Percentiles rank a stretch among this genome's conserved stretches.
Evolutionary conservation across 179 eudicot genomes (phyloP).

Genomic region (Corrigiola litoralis): DNA sequence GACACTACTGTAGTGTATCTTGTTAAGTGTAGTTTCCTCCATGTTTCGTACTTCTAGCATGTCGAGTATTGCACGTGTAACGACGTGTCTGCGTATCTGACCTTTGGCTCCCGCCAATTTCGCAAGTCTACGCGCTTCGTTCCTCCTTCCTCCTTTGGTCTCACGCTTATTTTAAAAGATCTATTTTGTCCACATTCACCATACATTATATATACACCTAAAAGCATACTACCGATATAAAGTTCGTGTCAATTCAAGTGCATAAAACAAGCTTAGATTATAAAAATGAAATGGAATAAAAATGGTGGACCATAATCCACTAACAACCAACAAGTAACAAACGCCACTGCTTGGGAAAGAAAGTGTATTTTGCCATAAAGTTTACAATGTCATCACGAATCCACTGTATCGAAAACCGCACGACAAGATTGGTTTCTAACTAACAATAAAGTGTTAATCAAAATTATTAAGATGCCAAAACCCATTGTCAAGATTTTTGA

Average conservation of each 20-base stretch:
- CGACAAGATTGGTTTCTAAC: slow-evolving; percentile 24
- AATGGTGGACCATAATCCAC: slow-evolving; percentile 12
- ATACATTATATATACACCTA: too few relatives aligned
- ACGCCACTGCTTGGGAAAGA: slow-evolving; percentile 3
- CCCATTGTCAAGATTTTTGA: slow-evolving; percentile 3
- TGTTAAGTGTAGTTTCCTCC: slow-evolving; percentile 2
- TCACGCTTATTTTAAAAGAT: slow-evolving; percentile 15
- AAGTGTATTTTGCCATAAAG: not conserved
- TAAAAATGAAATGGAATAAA: not conserved
- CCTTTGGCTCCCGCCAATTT: slow-evolving; percentile 12
- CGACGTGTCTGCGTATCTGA: slow-evolving; percentile 7
- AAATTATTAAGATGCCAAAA: slow-evolving; percentile 11
- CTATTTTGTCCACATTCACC: slow-evolving; percentile 28
- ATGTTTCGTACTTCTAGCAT: slow-evolving; percentile 8
- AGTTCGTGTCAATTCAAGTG: not conserved
- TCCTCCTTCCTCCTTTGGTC: not conserved
- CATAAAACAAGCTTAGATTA: not conserved
- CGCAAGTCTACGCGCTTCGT: not conserved
- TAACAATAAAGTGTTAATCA: slow-evolving; percentile 10
- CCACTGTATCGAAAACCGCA: slow-evolving; percentile 20
- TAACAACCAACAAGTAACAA: slow-evolving; percentile 20
- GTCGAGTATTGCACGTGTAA: slow-evolving; percentile 19
- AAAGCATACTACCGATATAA: too few relatives aligned
- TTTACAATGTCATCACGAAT: slow-evolving; percentile 15
- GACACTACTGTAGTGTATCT: not conserved